Evolutionary conservation across 495 filamentous ascomycete species (phyloP).

Genomic region (Xylaria curta): DNA sequence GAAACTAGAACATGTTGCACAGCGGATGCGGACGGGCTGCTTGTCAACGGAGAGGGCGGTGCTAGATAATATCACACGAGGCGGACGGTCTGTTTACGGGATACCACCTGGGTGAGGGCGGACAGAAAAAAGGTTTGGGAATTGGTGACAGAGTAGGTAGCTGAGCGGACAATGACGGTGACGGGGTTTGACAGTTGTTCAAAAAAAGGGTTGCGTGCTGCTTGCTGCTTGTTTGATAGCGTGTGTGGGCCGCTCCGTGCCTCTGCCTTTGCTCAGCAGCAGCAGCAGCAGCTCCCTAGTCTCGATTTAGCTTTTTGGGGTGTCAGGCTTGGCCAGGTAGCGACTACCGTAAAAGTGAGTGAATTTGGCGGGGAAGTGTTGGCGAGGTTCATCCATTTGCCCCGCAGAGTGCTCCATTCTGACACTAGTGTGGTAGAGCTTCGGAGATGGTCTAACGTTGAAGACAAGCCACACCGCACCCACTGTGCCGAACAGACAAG

Average conservation of each 20-base stretch:
- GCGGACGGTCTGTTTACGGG: neutral
- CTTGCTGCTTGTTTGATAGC: slow-evolving; percentile 13
- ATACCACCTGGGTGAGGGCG: slow-evolving; percentile 1
- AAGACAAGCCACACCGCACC: neutral
- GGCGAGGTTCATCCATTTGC: slow-evolving; percentile 6
- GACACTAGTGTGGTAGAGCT: neutral
- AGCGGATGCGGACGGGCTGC: slow-evolving; percentile 25
- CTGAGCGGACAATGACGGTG: slow-evolving; percentile 1
- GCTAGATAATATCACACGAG: neutral
- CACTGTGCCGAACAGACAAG: neutral
- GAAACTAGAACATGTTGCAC: slow-evolving; percentile 44
- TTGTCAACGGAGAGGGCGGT: slow-evolving; percentile 4
- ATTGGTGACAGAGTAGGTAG: neutral
- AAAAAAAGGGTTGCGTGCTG: slow-evolving; percentile 24
- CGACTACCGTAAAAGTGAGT: neutral
- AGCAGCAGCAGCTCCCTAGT: neutral
- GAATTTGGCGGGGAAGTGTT: neutral
- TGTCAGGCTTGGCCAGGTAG: neutral
- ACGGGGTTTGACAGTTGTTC: slow-evolving; percentile 19
- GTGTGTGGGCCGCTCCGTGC: neutral
- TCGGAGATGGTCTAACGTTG: neutral
- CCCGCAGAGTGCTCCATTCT: slow-evolving; percentile 9
- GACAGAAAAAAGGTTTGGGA: neutral
- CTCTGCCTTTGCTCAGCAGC: neutral
- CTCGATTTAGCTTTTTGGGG: neutral